Conservation (phyloP, 805 yeast genomes). For the Candida gorgasii region DNA sequence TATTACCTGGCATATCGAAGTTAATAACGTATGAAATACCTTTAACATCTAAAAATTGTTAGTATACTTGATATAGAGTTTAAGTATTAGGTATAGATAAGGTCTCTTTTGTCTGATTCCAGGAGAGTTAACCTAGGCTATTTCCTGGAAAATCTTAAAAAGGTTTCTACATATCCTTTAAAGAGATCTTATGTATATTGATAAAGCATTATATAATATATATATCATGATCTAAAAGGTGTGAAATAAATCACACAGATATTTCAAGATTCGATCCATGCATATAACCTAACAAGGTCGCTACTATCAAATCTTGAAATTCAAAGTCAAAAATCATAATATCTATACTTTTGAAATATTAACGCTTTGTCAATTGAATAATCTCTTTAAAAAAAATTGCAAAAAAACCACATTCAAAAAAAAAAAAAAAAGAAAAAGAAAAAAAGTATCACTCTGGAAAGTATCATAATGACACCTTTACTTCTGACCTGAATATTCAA, state of each 20-base stretch:
- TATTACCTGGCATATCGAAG: constrained; percentile 97
- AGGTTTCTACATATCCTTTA: constrained; percentile 2
- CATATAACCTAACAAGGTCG: background rate
- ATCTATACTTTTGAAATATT: constrained; percentile 1
- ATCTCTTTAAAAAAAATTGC: constrained; percentile 6
- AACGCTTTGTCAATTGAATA: constrained; percentile 8
- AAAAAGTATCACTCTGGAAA: constrained; percentile 3
- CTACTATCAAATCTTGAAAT: constrained; percentile 1
- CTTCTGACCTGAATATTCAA: background rate
- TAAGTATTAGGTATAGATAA: constrained; percentile 7
- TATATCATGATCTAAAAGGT: constrained; percentile 9
- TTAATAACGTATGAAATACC: constrained; percentile 93
- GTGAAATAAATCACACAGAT: background rate
- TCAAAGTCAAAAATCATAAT: constrained; percentile 8
- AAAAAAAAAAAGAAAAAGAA: constrained; percentile 4
- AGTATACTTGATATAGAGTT: constrained; percentile 23
- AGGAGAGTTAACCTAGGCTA: too few species aligned
- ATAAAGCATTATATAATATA: constrained; percentile 9
- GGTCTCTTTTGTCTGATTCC: background rate
- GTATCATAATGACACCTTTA: background rate
- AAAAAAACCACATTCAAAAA: constrained; percentile 4
- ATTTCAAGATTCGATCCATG: constrained; percentile 1
- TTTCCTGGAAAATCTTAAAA: too few species aligned
- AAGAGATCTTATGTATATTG: constrained; percentile 12
- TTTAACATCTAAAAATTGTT: constrained; percentile 77